phyloP scores from a whole-genome alignment of 805 yeast genomes.

The Pichia rugopelliculosa region DNA sequence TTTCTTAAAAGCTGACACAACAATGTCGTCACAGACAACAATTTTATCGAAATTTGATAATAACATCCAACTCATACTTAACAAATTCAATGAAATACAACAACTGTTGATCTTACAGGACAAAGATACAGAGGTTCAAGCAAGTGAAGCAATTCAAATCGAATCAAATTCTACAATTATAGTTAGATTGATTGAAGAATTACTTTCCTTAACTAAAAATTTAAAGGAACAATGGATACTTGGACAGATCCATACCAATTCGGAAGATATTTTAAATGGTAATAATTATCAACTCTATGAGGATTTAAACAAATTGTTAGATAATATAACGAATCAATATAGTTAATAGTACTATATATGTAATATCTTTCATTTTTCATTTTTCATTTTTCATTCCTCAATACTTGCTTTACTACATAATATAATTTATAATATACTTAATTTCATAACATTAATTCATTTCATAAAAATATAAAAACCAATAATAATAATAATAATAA shows the following conservation, averaged over 20 bases:
- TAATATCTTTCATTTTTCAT: neutral
- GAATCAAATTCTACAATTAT: conserved; percentile 47
- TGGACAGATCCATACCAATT: conserved; percentile 39
- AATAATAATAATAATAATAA: neutral
- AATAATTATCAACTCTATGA: conserved; percentile 25
- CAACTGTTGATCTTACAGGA: conserved; percentile 35
- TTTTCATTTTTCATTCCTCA: no score
- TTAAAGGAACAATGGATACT: conserved; percentile 52
- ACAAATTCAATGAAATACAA: conserved; percentile 45
- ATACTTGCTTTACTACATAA: no score
- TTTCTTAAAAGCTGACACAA: no score
- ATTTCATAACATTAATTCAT: neutral
- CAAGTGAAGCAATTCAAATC: conserved; percentile 50
- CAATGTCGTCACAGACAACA: conserved; percentile 24
- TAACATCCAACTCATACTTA: conserved; percentile 43
- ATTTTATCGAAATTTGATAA: conserved; percentile 42
- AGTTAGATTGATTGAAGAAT: conserved; percentile 45
- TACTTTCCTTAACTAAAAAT: conserved; percentile 40
- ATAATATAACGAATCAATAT: conserved; percentile 25
- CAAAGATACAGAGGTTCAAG: conserved; percentile 30
- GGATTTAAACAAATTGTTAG: conserved; percentile 30
- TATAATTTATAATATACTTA: no score
- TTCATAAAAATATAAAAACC: neutral
- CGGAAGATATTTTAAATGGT: conserved; percentile 12
- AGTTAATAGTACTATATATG: neutral